Evolutionary conservation across 2,329 filamentous ascomycete genomes (phyloP).

Genomic region (Fusarium sp.): DNA sequence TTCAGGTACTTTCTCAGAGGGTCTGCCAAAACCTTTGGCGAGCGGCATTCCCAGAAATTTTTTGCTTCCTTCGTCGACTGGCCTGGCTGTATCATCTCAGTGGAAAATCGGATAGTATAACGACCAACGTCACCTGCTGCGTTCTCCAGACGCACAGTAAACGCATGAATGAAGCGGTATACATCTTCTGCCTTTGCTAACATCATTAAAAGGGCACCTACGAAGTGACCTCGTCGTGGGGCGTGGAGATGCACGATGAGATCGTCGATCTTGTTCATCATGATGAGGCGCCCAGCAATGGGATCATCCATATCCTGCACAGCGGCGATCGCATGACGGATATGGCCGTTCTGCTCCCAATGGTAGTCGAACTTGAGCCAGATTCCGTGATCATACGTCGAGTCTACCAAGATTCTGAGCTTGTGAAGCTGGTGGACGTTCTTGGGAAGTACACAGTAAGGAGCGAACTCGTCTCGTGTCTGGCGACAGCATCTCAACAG

Average conservation of each 20-base stretch:
- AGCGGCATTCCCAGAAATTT: constrained; percentile 36
- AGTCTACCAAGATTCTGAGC: constrained; percentile 21
- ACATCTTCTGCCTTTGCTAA: constrained; percentile 28
- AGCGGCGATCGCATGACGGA: neutral
- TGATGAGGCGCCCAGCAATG: neutral
- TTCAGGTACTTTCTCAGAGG: neutral
- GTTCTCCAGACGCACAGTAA: neutral
- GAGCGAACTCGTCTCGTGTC: constrained; percentile 14
- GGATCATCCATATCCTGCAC: constrained; percentile 23
- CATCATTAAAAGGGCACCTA: constrained; percentile 28
- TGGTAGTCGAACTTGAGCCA: constrained; percentile 31
- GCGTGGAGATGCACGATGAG: constrained; percentile 1
- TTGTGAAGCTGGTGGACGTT: neutral
- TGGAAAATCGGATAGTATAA: constrained; percentile 17
- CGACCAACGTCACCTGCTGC: neutral
- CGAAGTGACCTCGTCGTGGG: constrained; percentile 26
- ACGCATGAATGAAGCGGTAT: neutral
- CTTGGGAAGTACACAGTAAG: constrained; percentile 2
- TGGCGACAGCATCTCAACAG: constrained; percentile 24
- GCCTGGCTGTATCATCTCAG: constrained; percentile 5
- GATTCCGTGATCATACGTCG: constrained; percentile 12
- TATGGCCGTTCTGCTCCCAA: neutral
- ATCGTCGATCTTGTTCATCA: constrained; percentile 8
- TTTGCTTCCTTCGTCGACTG: constrained; percentile 26
- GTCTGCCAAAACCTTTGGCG: constrained; percentile 5